Evolutionary conservation across 1,284 basidiomycete species (phyloP).

Genomic region (Ceratobasidium papillatum): DNA sequence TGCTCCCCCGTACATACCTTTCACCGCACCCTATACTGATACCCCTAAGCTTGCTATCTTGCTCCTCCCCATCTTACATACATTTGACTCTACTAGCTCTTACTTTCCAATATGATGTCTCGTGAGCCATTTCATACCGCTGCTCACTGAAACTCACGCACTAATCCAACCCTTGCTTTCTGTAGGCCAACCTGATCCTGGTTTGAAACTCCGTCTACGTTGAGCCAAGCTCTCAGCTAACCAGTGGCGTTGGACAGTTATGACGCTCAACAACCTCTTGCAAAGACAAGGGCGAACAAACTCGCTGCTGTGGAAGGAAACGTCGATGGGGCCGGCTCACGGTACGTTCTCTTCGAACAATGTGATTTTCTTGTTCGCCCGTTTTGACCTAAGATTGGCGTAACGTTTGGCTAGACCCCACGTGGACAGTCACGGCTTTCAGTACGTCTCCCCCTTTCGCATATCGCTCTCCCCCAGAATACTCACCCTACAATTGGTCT

Average conservation of each 20-base stretch:
- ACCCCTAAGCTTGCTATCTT: neutral
- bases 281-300: constrained; percentile 37
- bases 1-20: constrained; percentile 25
- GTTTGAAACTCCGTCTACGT: constrained; percentile 27
- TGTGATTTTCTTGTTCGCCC: constrained; percentile 35
- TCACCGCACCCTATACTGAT: neutral
- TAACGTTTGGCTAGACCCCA: constrained; percentile 39
- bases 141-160: neutral
- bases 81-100: neutral
- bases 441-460: constrained; percentile 20
- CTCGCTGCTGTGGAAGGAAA: constrained; percentile 33
- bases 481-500: constrained; percentile 20
- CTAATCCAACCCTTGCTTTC: constrained; percentile 13
- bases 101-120: constrained; percentile 18
- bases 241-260: constrained; percentile 25
- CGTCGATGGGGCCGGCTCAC: constrained; percentile 27
- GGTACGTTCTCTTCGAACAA: constrained; percentile 11
- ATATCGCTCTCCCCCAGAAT: constrained; percentile 5
- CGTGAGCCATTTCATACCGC: constrained; percentile 24
- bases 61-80: constrained; percentile 2
- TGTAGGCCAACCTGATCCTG: constrained; percentile 38
- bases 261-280: constrained; percentile 37
- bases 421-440: constrained; percentile 36
- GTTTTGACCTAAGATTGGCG: constrained; percentile 39
- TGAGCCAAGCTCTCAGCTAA: neutral